phyloP scores from a whole-genome alignment of 2,329 filamentous ascomycete genomes.

The Fusarium vanettenii region DNA sequence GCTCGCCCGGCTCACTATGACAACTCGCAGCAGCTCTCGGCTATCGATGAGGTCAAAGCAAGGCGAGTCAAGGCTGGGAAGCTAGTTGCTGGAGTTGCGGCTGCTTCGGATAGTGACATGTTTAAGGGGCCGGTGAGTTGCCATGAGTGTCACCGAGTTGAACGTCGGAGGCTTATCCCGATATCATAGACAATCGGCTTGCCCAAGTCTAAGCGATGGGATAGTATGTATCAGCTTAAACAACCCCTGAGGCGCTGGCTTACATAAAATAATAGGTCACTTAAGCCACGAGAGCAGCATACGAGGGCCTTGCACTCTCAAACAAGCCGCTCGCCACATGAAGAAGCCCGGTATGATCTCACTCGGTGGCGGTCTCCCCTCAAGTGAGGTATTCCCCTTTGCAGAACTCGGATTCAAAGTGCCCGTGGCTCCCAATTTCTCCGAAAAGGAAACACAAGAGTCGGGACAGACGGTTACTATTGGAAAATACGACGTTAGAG shows the following conservation, averaged over 20 bases:
- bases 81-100: slow-evolving; percentile 80
- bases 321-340: slow-evolving; percentile 82
- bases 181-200: slow-evolving; percentile 61
- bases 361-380: slow-evolving; percentile 90
- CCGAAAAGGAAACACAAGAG: slow-evolving; percentile 72
- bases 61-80: slow-evolving; percentile 76
- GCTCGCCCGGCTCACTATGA: slow-evolving; percentile 40
- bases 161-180: neutral
- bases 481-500: slow-evolving; percentile 85
- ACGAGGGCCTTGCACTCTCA: slow-evolving; percentile 77
- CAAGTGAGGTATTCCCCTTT: slow-evolving; percentile 92
- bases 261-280: slow-evolving; percentile 55
- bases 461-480: slow-evolving; percentile 72
- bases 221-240: slow-evolving; percentile 70
- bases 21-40: slow-evolving; percentile 37
- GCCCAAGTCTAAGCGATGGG: slow-evolving; percentile 84
- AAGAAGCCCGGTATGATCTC: slow-evolving; percentile 88
- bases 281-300: slow-evolving; percentile 72
- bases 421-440: slow-evolving; percentile 76
- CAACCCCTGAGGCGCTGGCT: slow-evolving; percentile 1
- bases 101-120: slow-evolving; percentile 80
- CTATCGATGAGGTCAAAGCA: slow-evolving; percentile 46
- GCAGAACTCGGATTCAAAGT: slow-evolving; percentile 81
- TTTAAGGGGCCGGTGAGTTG: slow-evolving; percentile 79
- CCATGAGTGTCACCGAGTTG: neutral